Evolutionary conservation across 176 grass and related monocot species (phyloP).

Genomic region (Lolium multiflorum): DNA sequence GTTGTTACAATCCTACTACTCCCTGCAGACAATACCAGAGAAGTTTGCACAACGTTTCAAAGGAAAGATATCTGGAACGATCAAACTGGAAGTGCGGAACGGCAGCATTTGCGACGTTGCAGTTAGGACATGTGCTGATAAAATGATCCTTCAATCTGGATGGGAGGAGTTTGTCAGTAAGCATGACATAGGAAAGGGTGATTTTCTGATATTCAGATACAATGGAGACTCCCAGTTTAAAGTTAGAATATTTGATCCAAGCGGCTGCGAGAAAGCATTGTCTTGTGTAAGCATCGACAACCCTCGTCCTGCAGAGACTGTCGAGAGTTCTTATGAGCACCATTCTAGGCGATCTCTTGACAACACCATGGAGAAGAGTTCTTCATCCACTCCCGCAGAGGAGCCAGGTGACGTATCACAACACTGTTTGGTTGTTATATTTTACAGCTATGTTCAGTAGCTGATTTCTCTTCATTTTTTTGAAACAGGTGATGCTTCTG

Average conservation of each 20-base stretch:
- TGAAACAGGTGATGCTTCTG: background rate
- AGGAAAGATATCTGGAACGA: background rate
- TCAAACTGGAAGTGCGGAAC: slow-evolving; percentile 42
- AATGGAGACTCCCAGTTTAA: slow-evolving; percentile 39
- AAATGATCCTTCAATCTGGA: slow-evolving; percentile 26
- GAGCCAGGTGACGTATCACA: background rate
- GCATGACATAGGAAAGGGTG: slow-evolving; percentile 37
- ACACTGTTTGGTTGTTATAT: background rate
- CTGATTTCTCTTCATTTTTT: background rate
- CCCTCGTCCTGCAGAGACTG: background rate
- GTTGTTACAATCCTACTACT: background rate
- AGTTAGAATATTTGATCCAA: slow-evolving; percentile 48
- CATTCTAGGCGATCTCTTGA: background rate
- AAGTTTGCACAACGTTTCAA: slow-evolving; percentile 40
- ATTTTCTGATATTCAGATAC: slow-evolving; percentile 54
- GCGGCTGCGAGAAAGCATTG: slow-evolving; percentile 41
- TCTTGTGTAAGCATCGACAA: background rate
- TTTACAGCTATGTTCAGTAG: background rate
- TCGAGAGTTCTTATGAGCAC: background rate
- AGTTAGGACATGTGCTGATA: background rate
- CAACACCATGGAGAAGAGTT: background rate
- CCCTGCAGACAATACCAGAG: slow-evolving; percentile 46
- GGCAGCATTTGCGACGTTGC: slow-evolving; percentile 38
- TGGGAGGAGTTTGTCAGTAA: slow-evolving; percentile 50
- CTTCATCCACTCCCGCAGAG: background rate